A percentile compares a stretch with the other conserved stretches of the same genome.
These are phyloP conservation scores for Zygosaccharomyces pseudorouxii DNA, from an alignment of 805 yeast genomes.

Conservation along the genomic window DNA sequence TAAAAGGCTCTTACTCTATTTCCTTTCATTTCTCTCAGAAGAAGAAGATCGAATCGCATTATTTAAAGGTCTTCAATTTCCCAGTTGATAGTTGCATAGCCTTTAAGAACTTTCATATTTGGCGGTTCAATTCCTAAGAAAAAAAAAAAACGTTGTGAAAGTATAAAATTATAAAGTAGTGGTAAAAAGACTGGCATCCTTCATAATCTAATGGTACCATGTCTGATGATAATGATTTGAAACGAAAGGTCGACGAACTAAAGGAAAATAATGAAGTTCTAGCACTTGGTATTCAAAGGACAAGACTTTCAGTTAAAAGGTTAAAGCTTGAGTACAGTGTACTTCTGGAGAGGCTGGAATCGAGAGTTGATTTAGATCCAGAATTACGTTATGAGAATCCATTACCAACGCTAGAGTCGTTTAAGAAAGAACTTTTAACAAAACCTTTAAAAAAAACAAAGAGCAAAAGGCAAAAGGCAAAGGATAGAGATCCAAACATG, in stretches of 20 bases:
- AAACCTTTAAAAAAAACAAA: slow-evolving; percentile 26
- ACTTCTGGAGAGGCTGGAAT: slow-evolving; percentile 73
- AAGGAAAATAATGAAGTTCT: slow-evolving; percentile 75
- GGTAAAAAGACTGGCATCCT: neutral
- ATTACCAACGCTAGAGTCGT: slow-evolving; percentile 30
- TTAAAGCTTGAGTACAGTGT: slow-evolving; percentile 78
- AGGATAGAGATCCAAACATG: slow-evolving; percentile 70
- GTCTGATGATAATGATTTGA: slow-evolving; percentile 52
- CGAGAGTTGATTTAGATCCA: slow-evolving; percentile 40
- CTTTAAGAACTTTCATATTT: neutral
- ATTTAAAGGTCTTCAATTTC: neutral
- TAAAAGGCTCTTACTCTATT: neutral
- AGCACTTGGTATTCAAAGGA: slow-evolving; percentile 69
- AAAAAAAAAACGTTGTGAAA: neutral
- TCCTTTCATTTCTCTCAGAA: neutral
- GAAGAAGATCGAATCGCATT: neutral
- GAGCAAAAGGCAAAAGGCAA: slow-evolving; percentile 34
- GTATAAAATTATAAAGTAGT: neutral
- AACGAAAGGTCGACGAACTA: slow-evolving; percentile 61
- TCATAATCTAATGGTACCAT: slow-evolving; percentile 27
- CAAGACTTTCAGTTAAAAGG: slow-evolving; percentile 70
- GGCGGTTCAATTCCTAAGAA: neutral
- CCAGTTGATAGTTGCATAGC: neutral
- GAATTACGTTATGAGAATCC: slow-evolving; percentile 29
- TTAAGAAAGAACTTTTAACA: slow-evolving; percentile 23